A percentile compares a stretch with the other conserved stretches of the same genome.
Evolutionary conservation across 495 filamentous ascomycete species (phyloP).

Genomic region (Aspergillus leporis): DNA sequence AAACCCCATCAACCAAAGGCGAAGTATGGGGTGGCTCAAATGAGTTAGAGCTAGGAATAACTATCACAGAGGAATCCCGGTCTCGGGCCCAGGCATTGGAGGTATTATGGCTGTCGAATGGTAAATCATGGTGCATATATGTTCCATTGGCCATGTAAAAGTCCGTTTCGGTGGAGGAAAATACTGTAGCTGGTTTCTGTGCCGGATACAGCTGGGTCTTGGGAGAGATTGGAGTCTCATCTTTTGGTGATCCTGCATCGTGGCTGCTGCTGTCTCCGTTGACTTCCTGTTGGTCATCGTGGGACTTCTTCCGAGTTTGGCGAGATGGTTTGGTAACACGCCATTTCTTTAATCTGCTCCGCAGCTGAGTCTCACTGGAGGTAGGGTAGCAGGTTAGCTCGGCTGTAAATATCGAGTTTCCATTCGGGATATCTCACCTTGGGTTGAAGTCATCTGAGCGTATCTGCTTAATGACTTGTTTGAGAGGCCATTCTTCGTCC

Average conservation of each 20-base stretch:
- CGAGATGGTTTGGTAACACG: constrained; percentile 51
- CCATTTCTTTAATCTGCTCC: constrained; percentile 52
- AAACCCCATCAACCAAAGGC: constrained; percentile 24
- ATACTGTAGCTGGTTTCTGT: constrained; percentile 6
- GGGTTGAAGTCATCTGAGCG: constrained; percentile 51
- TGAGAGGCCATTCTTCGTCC: constrained; percentile 52
- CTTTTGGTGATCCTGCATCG: constrained; percentile 24
- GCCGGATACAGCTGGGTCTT: constrained; percentile 12
- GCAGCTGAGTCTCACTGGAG: constrained; percentile 46
- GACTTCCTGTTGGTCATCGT: constrained; percentile 30
- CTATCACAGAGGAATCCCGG: constrained; percentile 20
- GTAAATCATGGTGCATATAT: constrained; percentile 21
- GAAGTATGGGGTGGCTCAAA: constrained; percentile 35
- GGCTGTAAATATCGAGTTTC: background rate
- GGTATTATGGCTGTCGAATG: constrained; percentile 18
- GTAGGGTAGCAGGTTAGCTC: background rate
- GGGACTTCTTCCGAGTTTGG: constrained; percentile 45
- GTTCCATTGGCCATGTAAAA: constrained; percentile 23
- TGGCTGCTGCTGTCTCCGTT: constrained; percentile 28
- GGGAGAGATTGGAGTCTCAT: constrained; percentile 16
- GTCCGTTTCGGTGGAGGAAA: constrained; percentile 16
- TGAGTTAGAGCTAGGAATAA: constrained; percentile 26
- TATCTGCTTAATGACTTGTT: constrained; percentile 52
- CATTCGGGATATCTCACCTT: constrained; percentile 30
- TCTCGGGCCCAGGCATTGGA: constrained; percentile 26